phyloP scores from a whole-genome alignment of 306 rosid genomes.

The Glycine soja region DNA sequence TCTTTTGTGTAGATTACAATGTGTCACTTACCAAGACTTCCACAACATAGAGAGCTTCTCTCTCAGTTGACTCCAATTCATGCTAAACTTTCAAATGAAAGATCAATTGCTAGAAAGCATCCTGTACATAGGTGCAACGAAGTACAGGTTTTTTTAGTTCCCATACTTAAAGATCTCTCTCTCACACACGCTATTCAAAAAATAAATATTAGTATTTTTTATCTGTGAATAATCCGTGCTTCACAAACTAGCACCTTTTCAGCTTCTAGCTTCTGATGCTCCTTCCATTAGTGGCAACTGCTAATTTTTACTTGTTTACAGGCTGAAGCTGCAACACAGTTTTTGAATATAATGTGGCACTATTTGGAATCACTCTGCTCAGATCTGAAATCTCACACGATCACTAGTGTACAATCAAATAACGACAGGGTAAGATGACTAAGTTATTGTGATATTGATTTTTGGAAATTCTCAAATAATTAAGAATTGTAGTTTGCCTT shows the following conservation, averaged over 20 bases:
- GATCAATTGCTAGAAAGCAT: constrained; percentile 71
- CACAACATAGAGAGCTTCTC: constrained; percentile 71
- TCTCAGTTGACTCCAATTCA: constrained; percentile 76
- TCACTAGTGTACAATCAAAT: constrained; percentile 88
- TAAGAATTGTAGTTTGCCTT: constrained; percentile 26
- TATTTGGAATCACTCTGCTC: constrained; percentile 89
- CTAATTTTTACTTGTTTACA: constrained; percentile 52
- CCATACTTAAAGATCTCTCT: constrained; percentile 42
- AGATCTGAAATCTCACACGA: constrained; percentile 75
- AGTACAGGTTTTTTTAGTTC: constrained; percentile 71
- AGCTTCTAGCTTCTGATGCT: constrained; percentile 34
- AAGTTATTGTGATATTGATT: constrained; percentile 31
- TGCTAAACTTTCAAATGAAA: constrained; percentile 62
- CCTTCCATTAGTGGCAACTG: constrained; percentile 38
- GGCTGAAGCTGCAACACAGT: constrained; percentile 75
- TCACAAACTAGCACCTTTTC: constrained; percentile 25
- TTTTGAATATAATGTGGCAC: constrained; percentile 67
- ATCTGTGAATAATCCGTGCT: constrained; percentile 15
- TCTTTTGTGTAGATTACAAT: constrained; percentile 65
- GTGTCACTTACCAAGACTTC: constrained; percentile 77
- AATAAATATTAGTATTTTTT: not conserved
- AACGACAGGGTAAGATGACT: constrained; percentile 76
- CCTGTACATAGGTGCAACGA: constrained; percentile 93
- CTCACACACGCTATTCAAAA: constrained; percentile 5
- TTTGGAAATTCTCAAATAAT: constrained; percentile 26